Conservation (phyloP, 768 basidiomycete genomes). For the Clitopilus passeckerianus region DNA sequence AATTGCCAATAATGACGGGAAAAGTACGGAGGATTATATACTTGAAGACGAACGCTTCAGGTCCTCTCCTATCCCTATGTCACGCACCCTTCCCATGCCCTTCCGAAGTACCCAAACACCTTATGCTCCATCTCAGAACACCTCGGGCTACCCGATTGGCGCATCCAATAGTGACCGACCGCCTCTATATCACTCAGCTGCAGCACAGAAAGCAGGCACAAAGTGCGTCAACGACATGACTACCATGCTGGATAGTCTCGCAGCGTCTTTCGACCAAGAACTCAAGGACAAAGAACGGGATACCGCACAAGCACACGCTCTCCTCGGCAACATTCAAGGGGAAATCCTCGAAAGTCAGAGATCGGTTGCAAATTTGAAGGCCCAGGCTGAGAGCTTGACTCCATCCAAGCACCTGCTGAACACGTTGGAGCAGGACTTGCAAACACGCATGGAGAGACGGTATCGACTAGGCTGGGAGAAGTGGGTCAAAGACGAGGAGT, state of each 20-base stretch:
- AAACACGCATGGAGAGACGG: constrained; percentile 72
- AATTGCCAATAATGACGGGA: constrained; percentile 89
- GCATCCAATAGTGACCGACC: constrained; percentile 57
- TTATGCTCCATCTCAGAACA: constrained; percentile 30
- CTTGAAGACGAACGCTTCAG: constrained; percentile 97
- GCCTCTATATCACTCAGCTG: constrained; percentile 78
- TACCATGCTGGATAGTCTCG: constrained; percentile 82
- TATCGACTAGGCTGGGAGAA: constrained; percentile 90
- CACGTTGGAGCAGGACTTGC: constrained; percentile 61
- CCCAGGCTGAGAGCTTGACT: constrained; percentile 61
- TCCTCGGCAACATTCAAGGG: constrained; percentile 81
- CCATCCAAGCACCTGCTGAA: constrained; percentile 55
- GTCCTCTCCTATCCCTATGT: constrained; percentile 78
- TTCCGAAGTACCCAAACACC: constrained; percentile 68
- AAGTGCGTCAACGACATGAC: constrained; percentile 83
- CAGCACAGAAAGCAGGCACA: constrained; percentile 83
- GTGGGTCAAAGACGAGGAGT: constrained; percentile 85
- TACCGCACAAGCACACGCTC: constrained; percentile 81
- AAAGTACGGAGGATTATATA: constrained; percentile 98
- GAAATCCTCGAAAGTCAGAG: constrained; percentile 87
- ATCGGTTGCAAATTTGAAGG: constrained; percentile 62
- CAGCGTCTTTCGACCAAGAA: constrained; percentile 88
- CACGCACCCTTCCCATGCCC: constrained; percentile 62
- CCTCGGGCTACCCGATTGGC: constrained; percentile 29
- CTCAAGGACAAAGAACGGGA: constrained; percentile 89